Conservation (phyloP, 1,139 yeast genomes). For the Pichia norvegensis region DNA sequence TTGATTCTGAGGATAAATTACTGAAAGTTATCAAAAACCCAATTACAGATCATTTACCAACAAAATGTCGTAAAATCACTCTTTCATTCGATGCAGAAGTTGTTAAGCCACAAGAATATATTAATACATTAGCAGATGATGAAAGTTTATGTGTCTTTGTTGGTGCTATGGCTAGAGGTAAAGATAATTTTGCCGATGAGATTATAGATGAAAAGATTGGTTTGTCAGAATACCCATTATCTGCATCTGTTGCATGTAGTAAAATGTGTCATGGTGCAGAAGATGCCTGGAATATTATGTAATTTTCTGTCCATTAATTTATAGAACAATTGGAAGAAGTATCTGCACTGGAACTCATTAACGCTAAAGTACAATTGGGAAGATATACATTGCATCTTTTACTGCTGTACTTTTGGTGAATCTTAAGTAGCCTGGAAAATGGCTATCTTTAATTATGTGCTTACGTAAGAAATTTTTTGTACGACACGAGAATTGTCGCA, state of each 20-base stretch:
- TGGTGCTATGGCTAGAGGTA: constrained; percentile 99
- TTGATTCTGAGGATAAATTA: constrained; percentile 88
- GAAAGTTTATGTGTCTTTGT: constrained; percentile 96
- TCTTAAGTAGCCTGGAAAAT: too few relatives aligned
- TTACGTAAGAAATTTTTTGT: neutral
- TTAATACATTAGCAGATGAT: constrained; percentile 68
- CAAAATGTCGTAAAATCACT: constrained; percentile 89
- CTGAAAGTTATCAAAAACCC: constrained; percentile 94
- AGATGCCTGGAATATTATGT: constrained; percentile 87
- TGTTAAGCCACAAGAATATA: constrained; percentile 82
- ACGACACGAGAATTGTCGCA: neutral
- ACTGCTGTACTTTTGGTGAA: too few relatives aligned
- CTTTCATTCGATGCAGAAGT: constrained; percentile 92
- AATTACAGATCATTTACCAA: constrained; percentile 91
- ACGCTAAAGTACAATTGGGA: too few relatives aligned
- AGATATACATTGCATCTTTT: too few relatives aligned
- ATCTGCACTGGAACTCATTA: too few relatives aligned
- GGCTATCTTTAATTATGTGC: neutral
- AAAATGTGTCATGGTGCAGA: constrained; percentile 98
- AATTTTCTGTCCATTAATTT: constrained; percentile 12
- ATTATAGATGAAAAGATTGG: constrained; percentile 94
- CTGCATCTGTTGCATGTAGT: constrained; percentile 97
- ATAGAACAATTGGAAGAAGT: too few relatives aligned
- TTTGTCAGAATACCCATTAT: constrained; percentile 86
- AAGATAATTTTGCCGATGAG: constrained; percentile 95